Conservation (phyloP, 768 basidiomycete species). For the Amanita muscaria region DNA sequence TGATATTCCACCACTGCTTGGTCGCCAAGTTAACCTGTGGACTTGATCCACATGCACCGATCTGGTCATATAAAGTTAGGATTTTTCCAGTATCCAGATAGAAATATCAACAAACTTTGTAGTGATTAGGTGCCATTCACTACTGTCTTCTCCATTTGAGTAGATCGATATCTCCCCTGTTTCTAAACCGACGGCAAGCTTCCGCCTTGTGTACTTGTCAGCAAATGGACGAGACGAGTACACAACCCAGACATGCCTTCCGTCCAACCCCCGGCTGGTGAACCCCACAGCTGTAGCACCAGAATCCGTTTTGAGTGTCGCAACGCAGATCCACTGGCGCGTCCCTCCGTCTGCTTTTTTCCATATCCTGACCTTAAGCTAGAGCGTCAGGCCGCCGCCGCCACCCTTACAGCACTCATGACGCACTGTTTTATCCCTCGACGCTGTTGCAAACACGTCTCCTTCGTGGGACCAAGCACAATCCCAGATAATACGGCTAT, state of each 20-base stretch:
- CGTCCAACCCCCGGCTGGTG: constrained; percentile 20
- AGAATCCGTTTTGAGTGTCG: constrained; percentile 61
- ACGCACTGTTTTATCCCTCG: constrained; percentile 86
- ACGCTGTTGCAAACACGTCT: constrained; percentile 83
- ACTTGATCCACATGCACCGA: constrained; percentile 71
- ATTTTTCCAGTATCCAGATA: no score
- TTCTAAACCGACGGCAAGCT: constrained; percentile 80
- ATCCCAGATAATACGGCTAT: constrained; percentile 94
- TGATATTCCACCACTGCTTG: constrained; percentile 23
- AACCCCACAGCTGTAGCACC: constrained; percentile 80
- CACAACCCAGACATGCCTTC: constrained; percentile 28
- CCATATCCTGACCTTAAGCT: constrained; percentile 79
- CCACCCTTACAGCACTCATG: not conserved
- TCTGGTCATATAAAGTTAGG: no score
- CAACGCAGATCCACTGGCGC: constrained; percentile 44
- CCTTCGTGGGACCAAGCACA: constrained; percentile 77
- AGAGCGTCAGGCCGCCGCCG: not conserved
- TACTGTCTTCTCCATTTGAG: constrained; percentile 21
- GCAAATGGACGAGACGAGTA: not conserved
- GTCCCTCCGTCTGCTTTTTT: constrained; percentile 21
- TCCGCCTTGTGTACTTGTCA: constrained; percentile 26
- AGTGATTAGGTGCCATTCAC: not conserved
- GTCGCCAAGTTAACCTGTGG: constrained; percentile 75
- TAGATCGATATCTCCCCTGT: constrained; percentile 68
- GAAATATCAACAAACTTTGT: constrained; percentile 4